Evolutionary conservation across 306 rosid species (phyloP), one percentile per base, ranked within the genome.

Genomic region (Cicer chorassanicum): DNA sequence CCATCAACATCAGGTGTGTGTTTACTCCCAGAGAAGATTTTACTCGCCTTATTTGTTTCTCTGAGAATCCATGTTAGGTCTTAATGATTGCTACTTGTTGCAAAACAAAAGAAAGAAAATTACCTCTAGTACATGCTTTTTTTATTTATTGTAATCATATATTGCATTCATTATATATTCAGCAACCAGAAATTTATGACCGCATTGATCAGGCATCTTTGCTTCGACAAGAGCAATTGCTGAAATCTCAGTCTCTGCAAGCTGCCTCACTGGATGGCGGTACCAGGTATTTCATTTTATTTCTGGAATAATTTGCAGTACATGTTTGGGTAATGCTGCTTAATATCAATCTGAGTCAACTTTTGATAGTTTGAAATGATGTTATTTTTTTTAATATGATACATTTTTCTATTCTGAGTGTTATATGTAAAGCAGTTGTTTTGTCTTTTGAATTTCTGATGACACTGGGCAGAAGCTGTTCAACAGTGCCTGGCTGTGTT

Each of bases 181-280:
- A 72, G 80, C 91, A 94, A 87, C 64, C 86, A 14, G 96, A 94
- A 50, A 84, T 92, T 43, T 94, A 92, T 85, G 98, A 94, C 38
- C 93, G 93, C 80, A 83, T 90, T 73, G 96, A 94, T 84, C 92
- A 89, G 89, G 89, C 89, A 24, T 70, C 87, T 73, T 71, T 94
- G 86, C 96, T 90, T 80, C 93, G 98, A 65, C 99, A 89, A 87
- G 99, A 94, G 77, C 97, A 92, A 73, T 83, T 94, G 89, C 86
- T 94, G 82, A 92, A 92, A 82, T 78, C 89, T 68, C 97, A 90
- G 60, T 86, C 97, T 29, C 86, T 91, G 60, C 97, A 94, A 72
- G 86, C 95, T 53, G 83, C 88, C 48, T 83, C 99, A 69, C 93
- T 90, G 53, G 98, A 94, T 44, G 97, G 96, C 76, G 88, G 89